Conservation (phyloP, 23 red algal genomes). For the Pyropia haitanensis region DNA sequence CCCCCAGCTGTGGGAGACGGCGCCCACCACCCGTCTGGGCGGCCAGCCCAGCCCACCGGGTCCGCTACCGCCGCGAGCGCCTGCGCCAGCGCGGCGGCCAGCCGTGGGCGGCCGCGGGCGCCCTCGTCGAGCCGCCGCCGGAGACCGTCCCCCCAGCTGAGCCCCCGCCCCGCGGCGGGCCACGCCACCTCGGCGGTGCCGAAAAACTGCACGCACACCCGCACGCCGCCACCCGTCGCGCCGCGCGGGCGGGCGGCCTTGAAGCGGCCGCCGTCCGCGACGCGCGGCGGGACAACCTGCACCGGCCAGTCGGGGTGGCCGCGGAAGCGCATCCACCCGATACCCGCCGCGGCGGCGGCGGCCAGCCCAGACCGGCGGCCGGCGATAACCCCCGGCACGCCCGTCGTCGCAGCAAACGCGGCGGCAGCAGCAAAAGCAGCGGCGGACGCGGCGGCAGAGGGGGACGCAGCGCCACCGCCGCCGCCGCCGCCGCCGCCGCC, state of each 20-base stretch:
- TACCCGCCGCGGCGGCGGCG: too few species aligned
- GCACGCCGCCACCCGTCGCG: not conserved
- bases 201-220: not conserved
- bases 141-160: not conserved
- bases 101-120: not conserved
- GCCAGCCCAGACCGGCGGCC: too few species aligned
- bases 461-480: too few species aligned
- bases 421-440: too few species aligned
- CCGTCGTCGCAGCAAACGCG: too few species aligned
- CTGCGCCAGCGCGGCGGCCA: not conserved
- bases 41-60: not conserved
- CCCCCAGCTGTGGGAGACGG: not conserved
- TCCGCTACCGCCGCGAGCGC: not conserved
- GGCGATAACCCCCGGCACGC: too few species aligned
- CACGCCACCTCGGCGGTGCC: slow-evolving; percentile 3
- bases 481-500: too few species aligned
- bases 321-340: slow-evolving; percentile 57
- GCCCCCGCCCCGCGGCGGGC: not conserved
- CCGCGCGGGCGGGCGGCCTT: not conserved
- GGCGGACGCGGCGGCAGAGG: too few species aligned
- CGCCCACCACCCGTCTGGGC: not conserved
- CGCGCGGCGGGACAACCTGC: slow-evolving; percentile 14
- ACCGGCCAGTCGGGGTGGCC: slow-evolving; percentile 52
- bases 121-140: not conserved
- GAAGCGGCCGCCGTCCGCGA: slow-evolving; percentile 8